A percentile compares a stretch with the other conserved stretches of the same genome.
phyloP scores from a whole-genome alignment of 2,329 filamentous ascomycete species.

The Truncatella angustata region DNA sequence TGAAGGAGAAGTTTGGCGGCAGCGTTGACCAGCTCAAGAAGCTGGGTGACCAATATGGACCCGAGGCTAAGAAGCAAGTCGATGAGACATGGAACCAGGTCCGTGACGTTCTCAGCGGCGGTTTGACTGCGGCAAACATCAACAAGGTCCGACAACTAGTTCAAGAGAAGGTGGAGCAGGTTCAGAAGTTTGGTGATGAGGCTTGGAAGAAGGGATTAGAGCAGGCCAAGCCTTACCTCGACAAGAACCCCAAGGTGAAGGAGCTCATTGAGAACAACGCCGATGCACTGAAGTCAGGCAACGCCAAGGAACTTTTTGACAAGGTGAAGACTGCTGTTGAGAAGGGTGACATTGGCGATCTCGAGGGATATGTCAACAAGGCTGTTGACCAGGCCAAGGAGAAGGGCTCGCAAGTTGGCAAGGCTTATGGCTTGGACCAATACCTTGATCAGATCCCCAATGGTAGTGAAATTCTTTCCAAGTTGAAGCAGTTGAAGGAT shows the following conservation, averaged over 20 bases:
- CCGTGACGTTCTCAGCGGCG: conserved; percentile 60
- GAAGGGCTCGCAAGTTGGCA: conserved; percentile 34
- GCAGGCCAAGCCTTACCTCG: conserved; percentile 68
- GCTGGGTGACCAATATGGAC: conserved; percentile 68
- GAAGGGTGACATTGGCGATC: conserved; percentile 56
- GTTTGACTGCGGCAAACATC: conserved; percentile 51
- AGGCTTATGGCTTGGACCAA: conserved; percentile 51
- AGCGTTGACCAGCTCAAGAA: conserved; percentile 67
- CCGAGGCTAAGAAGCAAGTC: conserved; percentile 73
- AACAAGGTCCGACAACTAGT: conserved; percentile 61
- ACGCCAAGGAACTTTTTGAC: conserved; percentile 61
- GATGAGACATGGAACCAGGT: conserved; percentile 70
- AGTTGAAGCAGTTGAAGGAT: conserved; percentile 63
- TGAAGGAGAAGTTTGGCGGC: conserved; percentile 71
- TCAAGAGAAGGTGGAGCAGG: conserved; percentile 66
- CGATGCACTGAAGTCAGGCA: conserved; percentile 65
- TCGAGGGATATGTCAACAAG: conserved; percentile 61
- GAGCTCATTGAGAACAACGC: conserved; percentile 70
- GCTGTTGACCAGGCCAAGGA: conserved; percentile 60
- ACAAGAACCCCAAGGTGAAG: conserved; percentile 76
- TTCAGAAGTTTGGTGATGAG: conserved; percentile 68
- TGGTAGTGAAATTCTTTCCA: conserved; percentile 62
- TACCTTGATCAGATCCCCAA: conserved; percentile 66
- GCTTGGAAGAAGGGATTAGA: conserved; percentile 71
- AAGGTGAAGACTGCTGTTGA: conserved; percentile 60